These are phyloP conservation scores for Lodderomyces metapsilosis DNA, from an alignment of 1,139 yeast species.

Conservation along the genomic window DNA sequence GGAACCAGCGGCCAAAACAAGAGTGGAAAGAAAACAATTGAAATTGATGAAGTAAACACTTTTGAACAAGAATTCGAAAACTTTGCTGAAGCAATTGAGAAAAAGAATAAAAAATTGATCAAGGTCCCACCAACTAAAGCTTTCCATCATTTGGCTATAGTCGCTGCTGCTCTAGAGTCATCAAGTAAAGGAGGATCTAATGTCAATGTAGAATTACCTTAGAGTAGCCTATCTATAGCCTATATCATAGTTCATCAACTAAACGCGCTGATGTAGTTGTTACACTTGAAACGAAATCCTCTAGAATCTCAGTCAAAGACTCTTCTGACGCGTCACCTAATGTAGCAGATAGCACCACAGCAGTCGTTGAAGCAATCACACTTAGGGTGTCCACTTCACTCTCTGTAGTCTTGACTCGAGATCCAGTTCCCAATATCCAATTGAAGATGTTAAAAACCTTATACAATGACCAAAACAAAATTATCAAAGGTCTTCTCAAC, in stretches of 20 bases:
- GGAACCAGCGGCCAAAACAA: conserved; percentile 45
- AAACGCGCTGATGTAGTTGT: conserved; percentile 6
- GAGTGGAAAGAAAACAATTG: conserved; percentile 46
- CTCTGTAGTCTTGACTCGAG: conserved; percentile 1
- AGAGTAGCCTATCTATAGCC: conserved; percentile 3
- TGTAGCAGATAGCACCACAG: conserved; percentile 1
- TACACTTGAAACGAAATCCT: conserved; percentile 2
- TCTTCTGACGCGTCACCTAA: conserved; percentile 3
- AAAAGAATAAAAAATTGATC: conserved; percentile 60
- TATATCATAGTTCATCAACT: conserved; percentile 11
- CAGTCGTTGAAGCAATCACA: conserved; percentile 6
- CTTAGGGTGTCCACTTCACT: conserved; percentile 8
- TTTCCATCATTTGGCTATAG: conserved; percentile 88
- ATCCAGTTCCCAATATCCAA: conserved; percentile 19
- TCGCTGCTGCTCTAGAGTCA: conserved; percentile 80
- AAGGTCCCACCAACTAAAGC: conserved; percentile 68
- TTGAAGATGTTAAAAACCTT: conserved; percentile 44
- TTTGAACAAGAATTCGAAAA: conserved; percentile 65
- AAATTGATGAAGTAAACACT: conserved; percentile 54
- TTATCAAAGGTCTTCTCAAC: conserved; percentile 52
- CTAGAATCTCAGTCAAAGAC: neutral
- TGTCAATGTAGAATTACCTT: conserved; percentile 45
- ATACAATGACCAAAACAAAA: conserved; percentile 58
- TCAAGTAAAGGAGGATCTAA: conserved; percentile 58
- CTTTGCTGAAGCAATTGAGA: conserved; percentile 65